Evolutionary conservation across 805 yeast species (phyloP), one percentile per base, ranked within the genome.

Genomic region (Wickerhamomyces mucosus): DNA sequence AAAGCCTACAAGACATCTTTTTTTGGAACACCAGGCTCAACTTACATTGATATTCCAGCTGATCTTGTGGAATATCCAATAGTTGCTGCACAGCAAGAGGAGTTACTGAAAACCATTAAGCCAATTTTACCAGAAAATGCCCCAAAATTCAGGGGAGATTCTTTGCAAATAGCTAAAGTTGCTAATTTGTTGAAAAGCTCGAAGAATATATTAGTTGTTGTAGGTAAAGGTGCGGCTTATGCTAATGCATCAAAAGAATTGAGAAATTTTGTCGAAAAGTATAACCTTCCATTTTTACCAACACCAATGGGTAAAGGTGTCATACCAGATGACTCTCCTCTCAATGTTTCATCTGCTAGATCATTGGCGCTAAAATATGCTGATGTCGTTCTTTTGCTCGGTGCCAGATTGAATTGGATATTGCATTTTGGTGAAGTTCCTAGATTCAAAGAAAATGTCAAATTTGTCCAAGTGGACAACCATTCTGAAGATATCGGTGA

Each of bases 221-320:
- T 79, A 9, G 88, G 88, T 4, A 78, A 78, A 51, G 85, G 85
- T 4, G 68, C 78, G 3, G 69, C 78, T 0, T 61, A 67, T 35
- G 56, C 60, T 2, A 51, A 52, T 22, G 66, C 72, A 1, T 65
- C 69, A 6, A 27, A 20, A 2, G 46, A 50, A 3, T 37, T 78
- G 7, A 50, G 67, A 2, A 24, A 40, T 0, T 60, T 78, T 30
- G 61, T 78, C 14, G 31, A 48, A 6, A 22, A 32, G 1, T 67
- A 72, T 31, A 44, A 56, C 8, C 30, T 78, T 2, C 72, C 79
- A 1, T 78, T 78, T 41, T 45, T 78, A 29, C 83, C 86, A 8
- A 78, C 86, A 0, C 85, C 88, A 4, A 78, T 78, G 88, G 88
- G 81, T 1, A 78, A 78, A 50, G 88, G 88, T 8, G 71, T 78